These are phyloP conservation scores for Lentinula aciculospora DNA, from an alignment of 768 basidiomycete species.

Conservation along the genomic window DNA sequence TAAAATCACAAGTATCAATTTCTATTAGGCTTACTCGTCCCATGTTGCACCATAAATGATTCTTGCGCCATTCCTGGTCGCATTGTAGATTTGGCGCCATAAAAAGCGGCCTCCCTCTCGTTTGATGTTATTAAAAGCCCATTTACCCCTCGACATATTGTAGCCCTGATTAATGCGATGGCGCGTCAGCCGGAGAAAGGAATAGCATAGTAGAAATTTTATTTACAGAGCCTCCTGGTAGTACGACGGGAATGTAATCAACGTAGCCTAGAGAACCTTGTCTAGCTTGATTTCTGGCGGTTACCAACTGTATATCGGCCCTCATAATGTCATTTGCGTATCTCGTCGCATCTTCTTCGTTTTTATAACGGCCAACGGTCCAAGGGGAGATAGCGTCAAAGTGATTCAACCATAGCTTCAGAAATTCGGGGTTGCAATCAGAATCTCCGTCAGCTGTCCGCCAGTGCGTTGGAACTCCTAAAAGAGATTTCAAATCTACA, in stretches of 20 bases:
- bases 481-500: not conserved
- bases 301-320: slow-evolving; percentile 57
- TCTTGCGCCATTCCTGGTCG: slow-evolving; percentile 45
- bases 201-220: not conserved
- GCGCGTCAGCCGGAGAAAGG: not conserved
- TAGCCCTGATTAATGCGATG: slow-evolving; percentile 41
- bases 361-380: slow-evolving; percentile 70
- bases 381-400: slow-evolving; percentile 81
- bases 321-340: slow-evolving; percentile 61
- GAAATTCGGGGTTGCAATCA: slow-evolving; percentile 59
- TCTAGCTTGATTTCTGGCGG: slow-evolving; percentile 34
- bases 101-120: slow-evolving; percentile 75
- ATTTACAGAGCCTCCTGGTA: slow-evolving; percentile 57
- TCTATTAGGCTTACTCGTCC: slow-evolving; percentile 77
- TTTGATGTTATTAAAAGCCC: slow-evolving; percentile 67
- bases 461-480: slow-evolving; percentile 70
- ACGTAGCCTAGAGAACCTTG: slow-evolving; percentile 36
- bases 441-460: slow-evolving; percentile 65
- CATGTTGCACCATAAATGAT: slow-evolving; percentile 62
- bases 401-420: slow-evolving; percentile 68
- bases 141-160: slow-evolving; percentile 66
- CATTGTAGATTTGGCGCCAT: slow-evolving; percentile 75
- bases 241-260: slow-evolving; percentile 77
- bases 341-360: slow-evolving; percentile 53
- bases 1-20: too few relatives aligned